Evolutionary conservation across 345 rosid species (phyloP).

Genomic region (Stellera chamaejasme): DNA sequence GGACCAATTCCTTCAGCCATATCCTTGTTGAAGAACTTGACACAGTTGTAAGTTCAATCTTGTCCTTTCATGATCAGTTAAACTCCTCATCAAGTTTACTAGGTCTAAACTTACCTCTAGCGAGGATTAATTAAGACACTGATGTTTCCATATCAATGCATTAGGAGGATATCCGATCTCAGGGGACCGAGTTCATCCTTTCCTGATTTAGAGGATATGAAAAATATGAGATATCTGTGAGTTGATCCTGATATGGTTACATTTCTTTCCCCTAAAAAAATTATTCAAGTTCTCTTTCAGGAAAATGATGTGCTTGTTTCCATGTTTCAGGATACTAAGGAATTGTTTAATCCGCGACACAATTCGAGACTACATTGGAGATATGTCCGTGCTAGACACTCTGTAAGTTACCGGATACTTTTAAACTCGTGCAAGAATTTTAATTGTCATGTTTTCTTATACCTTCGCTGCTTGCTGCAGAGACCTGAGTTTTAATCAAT

Average conservation of each 20-base stretch:
- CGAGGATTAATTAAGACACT: not conserved
- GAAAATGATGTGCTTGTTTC: slow-evolving; percentile 1
- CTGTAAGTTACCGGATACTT: slow-evolving; percentile 41
- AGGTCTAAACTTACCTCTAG: too few relatives aligned
- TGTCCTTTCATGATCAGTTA: not conserved
- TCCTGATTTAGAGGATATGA: slow-evolving; percentile 37
- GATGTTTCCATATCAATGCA: not conserved
- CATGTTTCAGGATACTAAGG: slow-evolving; percentile 45
- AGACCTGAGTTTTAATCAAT: slow-evolving; percentile 71
- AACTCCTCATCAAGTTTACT: not conserved
- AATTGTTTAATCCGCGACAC: slow-evolving; percentile 45
- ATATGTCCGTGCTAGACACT: slow-evolving; percentile 18
- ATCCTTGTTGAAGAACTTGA: slow-evolving; percentile 42
- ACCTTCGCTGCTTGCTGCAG: slow-evolving; percentile 25
- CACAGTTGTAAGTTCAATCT: slow-evolving; percentile 42
- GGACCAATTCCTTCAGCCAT: slow-evolving; percentile 76
- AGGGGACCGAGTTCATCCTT: slow-evolving; percentile 39
- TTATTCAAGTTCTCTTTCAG: too few relatives aligned
- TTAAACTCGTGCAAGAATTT: not conserved
- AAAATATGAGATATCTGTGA: slow-evolving; percentile 30
- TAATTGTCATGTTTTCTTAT: not conserved
- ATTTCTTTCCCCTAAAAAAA: not conserved
- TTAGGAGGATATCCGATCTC: slow-evolving; percentile 70
- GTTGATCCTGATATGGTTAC: slow-evolving; percentile 17
- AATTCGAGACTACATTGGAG: slow-evolving; percentile 45